Conservation (phyloP, 2,329 filamentous ascomycete species). For the Juglanconis juglandina region DNA sequence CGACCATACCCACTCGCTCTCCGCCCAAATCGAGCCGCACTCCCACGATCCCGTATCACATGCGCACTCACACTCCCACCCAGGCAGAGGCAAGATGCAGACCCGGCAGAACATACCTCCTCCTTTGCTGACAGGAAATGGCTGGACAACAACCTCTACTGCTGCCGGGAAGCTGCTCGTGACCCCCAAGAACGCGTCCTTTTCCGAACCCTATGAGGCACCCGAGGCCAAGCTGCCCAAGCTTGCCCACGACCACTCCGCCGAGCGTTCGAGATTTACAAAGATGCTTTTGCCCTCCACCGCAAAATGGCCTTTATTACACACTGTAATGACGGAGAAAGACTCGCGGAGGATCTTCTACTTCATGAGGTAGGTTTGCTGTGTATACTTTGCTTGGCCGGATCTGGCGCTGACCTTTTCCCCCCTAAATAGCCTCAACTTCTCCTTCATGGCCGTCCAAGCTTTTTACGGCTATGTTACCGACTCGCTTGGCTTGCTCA, state of each 20-base stretch:
- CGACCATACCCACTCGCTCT: conserved; percentile 30
- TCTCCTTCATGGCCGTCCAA: conserved; percentile 91
- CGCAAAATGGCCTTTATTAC: conserved; percentile 70
- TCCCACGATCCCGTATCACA: conserved; percentile 26
- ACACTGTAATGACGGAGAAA: conserved; percentile 83
- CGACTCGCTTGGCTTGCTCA: conserved; percentile 89
- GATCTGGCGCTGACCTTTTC: not conserved
- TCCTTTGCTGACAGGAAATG: conserved; percentile 29
- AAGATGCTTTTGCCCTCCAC: conserved; percentile 67
- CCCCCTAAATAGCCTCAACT: conserved; percentile 68
- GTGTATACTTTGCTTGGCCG: conserved; percentile 4
- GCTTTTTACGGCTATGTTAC: conserved; percentile 91
- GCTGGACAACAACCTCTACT: conserved; percentile 40
- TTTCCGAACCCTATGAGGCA: conserved; percentile 29
- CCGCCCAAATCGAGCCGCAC: conserved; percentile 24
- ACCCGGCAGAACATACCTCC: conserved; percentile 32
- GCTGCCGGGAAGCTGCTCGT: conserved; percentile 39
- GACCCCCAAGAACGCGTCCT: conserved; percentile 25
- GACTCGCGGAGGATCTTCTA: conserved; percentile 96
- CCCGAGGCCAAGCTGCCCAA: conserved; percentile 20
- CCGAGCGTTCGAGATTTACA: conserved; percentile 65
- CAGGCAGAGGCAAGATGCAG: conserved; percentile 33
- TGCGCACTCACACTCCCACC: conserved; percentile 29
- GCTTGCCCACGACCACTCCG: conserved; percentile 34
- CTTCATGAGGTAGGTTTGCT: conserved; percentile 73